phyloP scores from a whole-genome alignment of 768 basidiomycete genomes.

The Lentinula sp. region DNA sequence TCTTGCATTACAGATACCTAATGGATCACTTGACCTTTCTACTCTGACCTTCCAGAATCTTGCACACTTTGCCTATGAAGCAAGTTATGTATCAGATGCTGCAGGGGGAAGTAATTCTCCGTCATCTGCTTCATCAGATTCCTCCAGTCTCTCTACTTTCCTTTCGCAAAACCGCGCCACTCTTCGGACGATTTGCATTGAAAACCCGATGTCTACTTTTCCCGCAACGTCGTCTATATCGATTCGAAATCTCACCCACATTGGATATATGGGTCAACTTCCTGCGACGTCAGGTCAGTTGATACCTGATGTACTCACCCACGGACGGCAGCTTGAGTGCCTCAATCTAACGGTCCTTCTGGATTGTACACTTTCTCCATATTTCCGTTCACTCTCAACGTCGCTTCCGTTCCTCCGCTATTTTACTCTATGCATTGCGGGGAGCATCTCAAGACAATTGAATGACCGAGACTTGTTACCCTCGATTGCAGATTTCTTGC shows the following conservation, averaged over 20 bases:
- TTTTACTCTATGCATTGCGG: constrained; percentile 50
- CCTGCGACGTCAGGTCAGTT: constrained; percentile 36
- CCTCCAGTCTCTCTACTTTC: constrained; percentile 26
- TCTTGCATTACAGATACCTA: constrained; percentile 42
- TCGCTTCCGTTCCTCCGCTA: constrained; percentile 59
- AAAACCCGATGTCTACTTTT: constrained; percentile 52
- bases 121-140: neutral
- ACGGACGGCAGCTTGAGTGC: constrained; percentile 60
- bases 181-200: constrained; percentile 48
- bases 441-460: constrained; percentile 31
- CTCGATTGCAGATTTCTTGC: constrained; percentile 60
- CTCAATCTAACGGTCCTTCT: constrained; percentile 50
- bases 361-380: constrained; percentile 42
- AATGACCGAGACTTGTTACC: constrained; percentile 62
- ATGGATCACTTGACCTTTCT: constrained; percentile 37
- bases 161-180: constrained; percentile 45
- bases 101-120: neutral
- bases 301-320: constrained; percentile 52
- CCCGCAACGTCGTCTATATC: constrained; percentile 41
- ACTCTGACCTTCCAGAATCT: constrained; percentile 49
- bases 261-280: constrained; percentile 57
- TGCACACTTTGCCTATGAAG: constrained; percentile 50
- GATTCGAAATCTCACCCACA: constrained; percentile 57
- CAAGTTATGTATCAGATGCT: constrained; percentile 24
- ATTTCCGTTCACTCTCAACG: constrained; percentile 38